A percentile compares a stretch with the other conserved stretches of the same genome.
Conservation (phyloP, 2,329 filamentous ascomycete species). For the Trichoderma simmonsii region DNA sequence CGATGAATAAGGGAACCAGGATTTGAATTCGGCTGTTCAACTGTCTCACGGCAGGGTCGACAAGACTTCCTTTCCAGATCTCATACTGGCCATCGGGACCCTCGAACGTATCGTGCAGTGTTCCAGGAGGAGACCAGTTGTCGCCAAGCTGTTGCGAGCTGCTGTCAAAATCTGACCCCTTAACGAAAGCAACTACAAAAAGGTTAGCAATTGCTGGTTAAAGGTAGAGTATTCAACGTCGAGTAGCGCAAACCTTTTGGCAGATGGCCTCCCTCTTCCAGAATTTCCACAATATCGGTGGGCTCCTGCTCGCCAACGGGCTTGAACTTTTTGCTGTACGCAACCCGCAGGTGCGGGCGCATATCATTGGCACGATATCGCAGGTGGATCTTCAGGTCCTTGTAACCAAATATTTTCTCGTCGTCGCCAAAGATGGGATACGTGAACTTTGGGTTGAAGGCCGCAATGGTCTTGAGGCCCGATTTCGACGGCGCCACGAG, state of each 20-base stretch:
- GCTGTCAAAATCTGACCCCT: conserved; percentile 58
- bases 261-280: conserved; percentile 64
- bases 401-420: conserved; percentile 87
- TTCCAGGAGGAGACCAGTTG: conserved; percentile 70
- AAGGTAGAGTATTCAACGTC: neutral
- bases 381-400: conserved; percentile 72
- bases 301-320: conserved; percentile 65
- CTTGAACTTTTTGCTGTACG: conserved; percentile 69
- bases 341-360: conserved; percentile 69
- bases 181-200: conserved; percentile 62
- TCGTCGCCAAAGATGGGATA: conserved; percentile 93
- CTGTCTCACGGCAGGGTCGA: conserved; percentile 64
- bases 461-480: conserved; percentile 55
- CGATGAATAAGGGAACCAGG: conserved; percentile 82
- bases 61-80: conserved; percentile 76
- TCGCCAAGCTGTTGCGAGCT: conserved; percentile 47
- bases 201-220: neutral
- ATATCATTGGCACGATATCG: conserved; percentile 68
- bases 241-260: conserved; percentile 54
- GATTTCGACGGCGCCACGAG: conserved; percentile 50
- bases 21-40: conserved; percentile 80
- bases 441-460: conserved; percentile 83
- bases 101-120: conserved; percentile 62
- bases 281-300: conserved; percentile 62
- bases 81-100: conserved; percentile 66